Evolutionary conservation across 352 stramenopile species (phyloP).

Genomic region (Phytophthora pluvialis): DNA sequence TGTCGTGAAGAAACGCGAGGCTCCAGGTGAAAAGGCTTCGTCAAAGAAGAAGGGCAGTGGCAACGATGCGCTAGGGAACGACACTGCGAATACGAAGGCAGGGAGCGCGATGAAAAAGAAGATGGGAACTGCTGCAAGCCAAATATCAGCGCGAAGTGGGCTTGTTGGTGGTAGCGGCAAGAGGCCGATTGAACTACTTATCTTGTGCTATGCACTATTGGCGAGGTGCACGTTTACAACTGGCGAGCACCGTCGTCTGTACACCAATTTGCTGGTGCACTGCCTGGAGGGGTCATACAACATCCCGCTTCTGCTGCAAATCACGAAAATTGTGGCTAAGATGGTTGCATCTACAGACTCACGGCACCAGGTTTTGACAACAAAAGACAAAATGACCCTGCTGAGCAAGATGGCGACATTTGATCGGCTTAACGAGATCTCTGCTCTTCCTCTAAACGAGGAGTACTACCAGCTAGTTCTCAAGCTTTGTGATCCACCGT

Average conservation of each 20-base stretch:
- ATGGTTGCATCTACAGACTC: constrained; percentile 61
- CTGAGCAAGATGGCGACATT: constrained; percentile 89
- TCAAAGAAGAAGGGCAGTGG: constrained; percentile 61
- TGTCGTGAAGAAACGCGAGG: constrained; percentile 67
- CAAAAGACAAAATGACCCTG: constrained; percentile 90
- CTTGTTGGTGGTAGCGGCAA: constrained; percentile 43
- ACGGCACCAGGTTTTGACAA: constrained; percentile 69
- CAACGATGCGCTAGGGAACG: constrained; percentile 34
- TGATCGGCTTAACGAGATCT: constrained; percentile 87
- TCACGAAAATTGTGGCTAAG: constrained; percentile 80
- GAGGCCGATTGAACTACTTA: constrained; percentile 81
- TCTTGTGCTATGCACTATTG: constrained; percentile 78
- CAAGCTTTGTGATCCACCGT: constrained; percentile 67
- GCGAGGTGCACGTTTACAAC: constrained; percentile 83
- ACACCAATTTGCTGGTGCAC: constrained; percentile 85
- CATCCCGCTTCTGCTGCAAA: constrained; percentile 81
- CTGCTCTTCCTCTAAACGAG: constrained; percentile 77
- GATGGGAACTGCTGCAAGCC: constrained; percentile 20
- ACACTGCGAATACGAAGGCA: constrained; percentile 24
- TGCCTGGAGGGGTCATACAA: constrained; percentile 88
- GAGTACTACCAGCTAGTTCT: constrained; percentile 85
- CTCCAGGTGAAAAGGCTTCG: constrained; percentile 47
- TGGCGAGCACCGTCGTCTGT: constrained; percentile 75
- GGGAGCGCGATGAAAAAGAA: constrained; percentile 58
- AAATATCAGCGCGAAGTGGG: constrained; percentile 30